Evolutionary conservation across 176 grass and related monocot species (phyloP).

Genomic region (Oryza longistaminata): DNA sequence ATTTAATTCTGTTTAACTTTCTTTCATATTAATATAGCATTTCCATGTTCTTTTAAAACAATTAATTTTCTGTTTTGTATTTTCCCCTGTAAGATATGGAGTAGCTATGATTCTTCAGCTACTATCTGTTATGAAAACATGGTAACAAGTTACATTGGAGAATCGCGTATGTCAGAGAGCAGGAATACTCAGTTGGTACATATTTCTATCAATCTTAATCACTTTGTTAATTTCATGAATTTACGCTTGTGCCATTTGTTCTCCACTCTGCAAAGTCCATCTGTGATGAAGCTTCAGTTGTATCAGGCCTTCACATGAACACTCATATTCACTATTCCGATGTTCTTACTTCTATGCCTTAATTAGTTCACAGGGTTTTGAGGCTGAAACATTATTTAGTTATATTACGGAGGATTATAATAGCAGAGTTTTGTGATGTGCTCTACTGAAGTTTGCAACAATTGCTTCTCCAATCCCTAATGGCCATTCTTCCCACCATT

Average conservation of each 20-base stretch:
- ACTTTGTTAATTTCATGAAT: constrained; percentile 4
- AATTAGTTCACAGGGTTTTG: background rate
- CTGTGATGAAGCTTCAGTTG: background rate
- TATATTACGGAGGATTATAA: background rate
- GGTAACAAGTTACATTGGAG: constrained; percentile 38
- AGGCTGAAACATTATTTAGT: constrained; percentile 21
- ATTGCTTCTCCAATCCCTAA: background rate
- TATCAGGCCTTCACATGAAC: background rate
- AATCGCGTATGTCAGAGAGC: constrained; percentile 34
- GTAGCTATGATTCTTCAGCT: constrained; percentile 45
- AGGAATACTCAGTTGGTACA: constrained; percentile 60
- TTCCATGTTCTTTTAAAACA: constrained; percentile 1
- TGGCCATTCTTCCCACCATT: constrained; percentile 1
- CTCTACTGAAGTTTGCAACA: constrained; percentile 18
- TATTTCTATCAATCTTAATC: constrained; percentile 34
- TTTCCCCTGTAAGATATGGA: constrained; percentile 38
- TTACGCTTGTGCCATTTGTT: background rate
- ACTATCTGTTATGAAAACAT: constrained; percentile 37
- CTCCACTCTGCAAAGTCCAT: background rate
- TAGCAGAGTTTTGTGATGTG: background rate
- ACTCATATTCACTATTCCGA: background rate
- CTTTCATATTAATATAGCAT: constrained; percentile 10
- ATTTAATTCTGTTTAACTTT: constrained; percentile 10
- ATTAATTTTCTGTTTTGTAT: background rate
- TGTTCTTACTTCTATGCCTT: background rate